Evolutionary conservation across 129 eudicot genomes (phyloP), one percentile per base, ranked within the genome.

Genomic region (Arctium minus): DNA sequence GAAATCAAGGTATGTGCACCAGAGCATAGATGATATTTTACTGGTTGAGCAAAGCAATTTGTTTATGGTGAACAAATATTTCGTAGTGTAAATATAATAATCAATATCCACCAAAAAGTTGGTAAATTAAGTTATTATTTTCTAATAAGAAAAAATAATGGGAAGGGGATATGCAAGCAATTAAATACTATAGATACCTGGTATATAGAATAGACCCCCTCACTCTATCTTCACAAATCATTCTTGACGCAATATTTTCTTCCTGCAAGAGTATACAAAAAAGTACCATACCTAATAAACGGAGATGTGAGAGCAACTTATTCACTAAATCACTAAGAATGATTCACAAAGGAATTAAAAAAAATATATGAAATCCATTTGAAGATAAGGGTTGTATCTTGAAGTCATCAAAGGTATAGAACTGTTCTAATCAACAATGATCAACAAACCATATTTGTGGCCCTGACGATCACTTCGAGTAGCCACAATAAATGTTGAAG

Each of bases 151-250:
- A 18, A 39, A 56, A 69, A 18, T 53, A 18, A 80, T 70, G 10
- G 10, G 22, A 30, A 44, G 79, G 65, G 79, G 80, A 80, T 71
- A 22, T 22, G 78, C 71, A 50, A 6, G 44, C 27, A 62, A 62
- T 1, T 0, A 40, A 10, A 67, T 31, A 40, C 10, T 22, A 77
- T 31, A 77, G 39, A 39, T 87, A 96, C 99, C 97, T 96, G 98
- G 82, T 96, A 98, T 79, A 96, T 91, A 8, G 99, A 96, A 22
- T 22, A 22, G 27, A 22, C 17, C 98, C 99, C 85, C 89, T 90
- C 98, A 96, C 93, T 86, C 99, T 88, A 78, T 96, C 99, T 86
- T 96, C 99, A 42, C 77, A 93, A 4, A 96, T 90, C 99, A 96
- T 93, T 86, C 92, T 91, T 82, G 99, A 96, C 46, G 97, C 99